Conservation (phyloP, 306 rosid species). For the Inga leiocalycina region DNA sequence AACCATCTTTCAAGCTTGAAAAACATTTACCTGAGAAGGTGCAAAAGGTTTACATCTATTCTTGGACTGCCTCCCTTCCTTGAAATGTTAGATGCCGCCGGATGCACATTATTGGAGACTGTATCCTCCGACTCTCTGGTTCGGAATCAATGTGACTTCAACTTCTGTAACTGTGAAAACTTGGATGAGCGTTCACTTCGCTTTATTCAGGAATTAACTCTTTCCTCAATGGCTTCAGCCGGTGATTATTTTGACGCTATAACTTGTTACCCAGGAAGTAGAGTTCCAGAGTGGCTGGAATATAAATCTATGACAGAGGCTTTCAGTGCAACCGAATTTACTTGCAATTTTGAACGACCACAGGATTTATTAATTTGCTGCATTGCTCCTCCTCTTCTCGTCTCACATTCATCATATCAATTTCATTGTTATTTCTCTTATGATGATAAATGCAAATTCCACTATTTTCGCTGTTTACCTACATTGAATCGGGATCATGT, state of each 20-base stretch:
- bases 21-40: not conserved
- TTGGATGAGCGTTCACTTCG: not conserved
- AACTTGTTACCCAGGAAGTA: not conserved
- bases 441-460: not conserved
- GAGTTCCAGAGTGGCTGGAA: not conserved
- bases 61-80: not conserved
- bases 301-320: not conserved
- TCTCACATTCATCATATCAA: fast-evolving
- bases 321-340: not conserved
- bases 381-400: too few relatives aligned
- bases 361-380: not conserved
- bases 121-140: not conserved
- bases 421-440: not conserved
- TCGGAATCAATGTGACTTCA: not conserved
- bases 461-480: fast-evolving
- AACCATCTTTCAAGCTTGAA: not conserved
- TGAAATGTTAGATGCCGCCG: fast-evolving
- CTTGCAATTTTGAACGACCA: not conserved
- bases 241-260: too few relatives aligned
- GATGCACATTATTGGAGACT: not conserved
- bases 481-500: too few relatives aligned
- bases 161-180: too few relatives aligned
- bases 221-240: too few relatives aligned
- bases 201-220: not conserved
- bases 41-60: not conserved